A percentile compares a stretch with the other conserved stretches of the same genome.
Evolutionary conservation across 2,329 filamentous ascomycete genomes (phyloP).

Genomic region (Scortechinia acanthostroma): DNA sequence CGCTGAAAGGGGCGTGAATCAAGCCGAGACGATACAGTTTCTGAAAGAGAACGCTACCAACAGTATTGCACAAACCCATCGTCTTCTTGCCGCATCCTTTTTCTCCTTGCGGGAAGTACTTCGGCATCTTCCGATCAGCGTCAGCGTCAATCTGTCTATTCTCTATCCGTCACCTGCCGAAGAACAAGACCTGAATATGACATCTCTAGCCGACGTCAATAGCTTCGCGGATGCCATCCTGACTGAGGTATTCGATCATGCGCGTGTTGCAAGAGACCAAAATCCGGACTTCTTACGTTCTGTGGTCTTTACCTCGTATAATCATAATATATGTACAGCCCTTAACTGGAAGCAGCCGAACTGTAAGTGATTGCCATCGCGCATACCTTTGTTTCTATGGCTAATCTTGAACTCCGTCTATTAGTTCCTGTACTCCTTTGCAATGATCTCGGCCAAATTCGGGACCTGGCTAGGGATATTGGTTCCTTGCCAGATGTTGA

Average conservation of each 20-base stretch:
- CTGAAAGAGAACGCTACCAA: constrained; percentile 21
- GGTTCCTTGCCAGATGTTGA: constrained; percentile 1
- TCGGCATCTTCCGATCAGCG: constrained; percentile 46
- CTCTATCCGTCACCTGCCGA: constrained; percentile 56
- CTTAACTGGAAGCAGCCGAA: constrained; percentile 77
- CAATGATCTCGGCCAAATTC: constrained; percentile 50
- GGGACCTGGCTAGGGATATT: constrained; percentile 16
- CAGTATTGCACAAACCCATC: constrained; percentile 39
- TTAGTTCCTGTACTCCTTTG: constrained; percentile 57
- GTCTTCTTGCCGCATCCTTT: constrained; percentile 47
- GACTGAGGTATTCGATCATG: constrained; percentile 63
- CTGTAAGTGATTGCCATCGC: constrained; percentile 24
- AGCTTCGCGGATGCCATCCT: constrained; percentile 60
- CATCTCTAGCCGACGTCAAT: constrained; percentile 60
- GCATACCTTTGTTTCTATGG: background rate
- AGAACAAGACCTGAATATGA: constrained; percentile 46
- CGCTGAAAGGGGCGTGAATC: background rate
- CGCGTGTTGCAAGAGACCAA: constrained; percentile 29
- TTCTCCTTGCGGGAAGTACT: constrained; percentile 55
- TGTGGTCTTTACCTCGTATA: constrained; percentile 67
- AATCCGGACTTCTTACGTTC: constrained; percentile 58
- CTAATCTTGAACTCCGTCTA: background rate
- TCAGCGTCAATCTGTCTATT: constrained; percentile 63
- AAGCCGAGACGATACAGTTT: constrained; percentile 9
- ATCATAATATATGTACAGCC: constrained; percentile 64